phyloP scores from a whole-genome alignment of 2,329 filamentous ascomycete genomes.

The Cladosporium sphaerospermum region DNA sequence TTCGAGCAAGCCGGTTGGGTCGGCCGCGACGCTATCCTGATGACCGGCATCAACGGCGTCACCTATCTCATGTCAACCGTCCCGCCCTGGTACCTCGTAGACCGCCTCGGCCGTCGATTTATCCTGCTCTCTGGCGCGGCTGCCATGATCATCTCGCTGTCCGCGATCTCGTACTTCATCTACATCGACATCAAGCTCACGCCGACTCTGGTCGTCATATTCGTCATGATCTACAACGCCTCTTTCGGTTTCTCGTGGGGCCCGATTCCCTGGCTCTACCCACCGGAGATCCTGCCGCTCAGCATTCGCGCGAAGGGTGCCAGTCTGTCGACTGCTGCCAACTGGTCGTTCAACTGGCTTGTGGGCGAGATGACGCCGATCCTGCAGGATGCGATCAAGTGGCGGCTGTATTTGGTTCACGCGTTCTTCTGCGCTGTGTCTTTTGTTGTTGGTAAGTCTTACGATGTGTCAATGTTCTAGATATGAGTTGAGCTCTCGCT shows the following conservation, averaged over 20 bases:
- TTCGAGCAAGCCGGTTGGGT: slow-evolving; percentile 97
- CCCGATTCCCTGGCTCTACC: slow-evolving; percentile 95
- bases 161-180: slow-evolving; percentile 89
- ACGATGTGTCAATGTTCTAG: not conserved
- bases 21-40: slow-evolving; percentile 83
- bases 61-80: slow-evolving; percentile 89
- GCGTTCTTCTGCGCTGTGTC: slow-evolving; percentile 94
- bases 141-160: slow-evolving; percentile 82
- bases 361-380: slow-evolving; percentile 94
- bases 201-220: slow-evolving; percentile 78
- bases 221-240: slow-evolving; percentile 98
- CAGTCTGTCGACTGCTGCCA: slow-evolving; percentile 89
- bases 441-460: slow-evolving; percentile 86
- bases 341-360: slow-evolving; percentile 98
- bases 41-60: slow-evolving; percentile 93
- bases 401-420: slow-evolving; percentile 90
- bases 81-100: slow-evolving; percentile 94
- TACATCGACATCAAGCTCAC: slow-evolving; percentile 76
- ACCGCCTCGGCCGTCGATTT: slow-evolving; percentile 79
- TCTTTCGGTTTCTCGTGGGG: slow-evolving; percentile 98
- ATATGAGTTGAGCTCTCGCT: not conserved
- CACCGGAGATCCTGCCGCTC: slow-evolving; percentile 94
- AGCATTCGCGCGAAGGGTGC: slow-evolving; percentile 97
- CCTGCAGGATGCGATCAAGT: slow-evolving; percentile 83
- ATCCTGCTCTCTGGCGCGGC: slow-evolving; percentile 87